phyloP scores from a whole-genome alignment of 106 monocot species.

The Phalaenopsis equestris region DNA sequence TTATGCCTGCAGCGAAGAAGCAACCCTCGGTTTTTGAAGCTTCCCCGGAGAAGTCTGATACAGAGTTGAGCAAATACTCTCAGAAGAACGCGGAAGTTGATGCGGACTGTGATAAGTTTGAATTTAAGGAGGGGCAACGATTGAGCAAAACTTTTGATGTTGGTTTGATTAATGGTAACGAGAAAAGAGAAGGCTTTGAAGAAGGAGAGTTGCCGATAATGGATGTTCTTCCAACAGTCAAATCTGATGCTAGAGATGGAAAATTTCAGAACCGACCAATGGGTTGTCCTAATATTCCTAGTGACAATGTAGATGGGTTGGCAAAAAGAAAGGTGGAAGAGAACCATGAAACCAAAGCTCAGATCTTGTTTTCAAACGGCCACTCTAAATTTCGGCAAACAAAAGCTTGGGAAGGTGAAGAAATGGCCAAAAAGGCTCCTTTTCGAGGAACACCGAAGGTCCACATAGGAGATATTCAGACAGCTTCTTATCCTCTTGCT shows the following conservation, averaged over 20 bases:
- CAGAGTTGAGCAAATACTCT: constrained; percentile 14
- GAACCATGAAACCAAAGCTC: constrained; percentile 15
- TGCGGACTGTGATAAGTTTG: constrained; percentile 15
- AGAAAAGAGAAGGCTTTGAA: constrained; percentile 1
- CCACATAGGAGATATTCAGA: constrained; percentile 5
- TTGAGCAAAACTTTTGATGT: constrained; percentile 1
- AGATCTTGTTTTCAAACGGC: not conserved
- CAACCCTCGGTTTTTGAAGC: constrained; percentile 17
- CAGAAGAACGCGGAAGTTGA: constrained; percentile 27
- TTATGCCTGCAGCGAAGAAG: constrained; percentile 33
- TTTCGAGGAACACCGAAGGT: constrained; percentile 6
- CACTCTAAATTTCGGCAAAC: constrained; percentile 8
- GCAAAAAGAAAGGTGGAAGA: constrained; percentile 15
- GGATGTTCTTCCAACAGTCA: not conserved
- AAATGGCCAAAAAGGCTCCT: not conserved
- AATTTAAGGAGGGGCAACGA: constrained; percentile 2
- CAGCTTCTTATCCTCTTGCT: constrained; percentile 34
- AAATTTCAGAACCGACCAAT: constrained; percentile 18
- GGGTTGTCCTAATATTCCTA: not conserved
- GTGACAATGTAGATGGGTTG: constrained; percentile 11
- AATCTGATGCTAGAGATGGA: constrained; percentile 16
- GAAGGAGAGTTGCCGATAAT: constrained; percentile 16
- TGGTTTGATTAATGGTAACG: constrained; percentile 2
- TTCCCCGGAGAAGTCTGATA: constrained; percentile 41
- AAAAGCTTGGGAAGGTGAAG: constrained; percentile 13